Conservation (phyloP, 441 rosid genomes). For the Rhodomyrtus psidioides region DNA sequence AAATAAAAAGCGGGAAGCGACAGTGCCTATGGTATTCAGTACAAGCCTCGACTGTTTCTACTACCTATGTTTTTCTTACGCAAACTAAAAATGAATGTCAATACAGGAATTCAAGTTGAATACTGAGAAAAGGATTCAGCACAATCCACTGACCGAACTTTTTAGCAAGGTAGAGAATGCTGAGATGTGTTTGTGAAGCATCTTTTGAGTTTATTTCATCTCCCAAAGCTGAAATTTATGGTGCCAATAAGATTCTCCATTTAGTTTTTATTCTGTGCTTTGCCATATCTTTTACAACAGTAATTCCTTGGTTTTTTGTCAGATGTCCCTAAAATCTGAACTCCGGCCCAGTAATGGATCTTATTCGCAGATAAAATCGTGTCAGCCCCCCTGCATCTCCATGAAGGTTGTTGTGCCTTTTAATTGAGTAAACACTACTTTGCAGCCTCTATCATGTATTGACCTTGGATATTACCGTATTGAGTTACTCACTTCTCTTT, state of each 20-base stretch:
- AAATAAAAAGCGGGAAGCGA: slow-evolving; percentile 69
- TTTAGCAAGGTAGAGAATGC: slow-evolving; percentile 61
- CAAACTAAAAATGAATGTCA: not conserved
- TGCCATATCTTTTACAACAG: not conserved
- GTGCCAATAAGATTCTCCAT: not conserved
- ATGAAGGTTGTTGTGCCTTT: slow-evolving; percentile 39
- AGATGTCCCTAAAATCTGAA: slow-evolving; percentile 66
- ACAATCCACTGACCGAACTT: slow-evolving; percentile 66
- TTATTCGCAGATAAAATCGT: slow-evolving; percentile 21
- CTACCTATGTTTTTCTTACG: not conserved
- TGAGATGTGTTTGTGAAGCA: not conserved
- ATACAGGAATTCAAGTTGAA: slow-evolving; percentile 74
- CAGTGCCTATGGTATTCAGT: slow-evolving; percentile 64
- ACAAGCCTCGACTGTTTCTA: not conserved
- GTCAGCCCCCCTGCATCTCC: slow-evolving; percentile 22
- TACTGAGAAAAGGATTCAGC: slow-evolving; percentile 48
- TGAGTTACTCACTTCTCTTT: slow-evolving; percentile 30
- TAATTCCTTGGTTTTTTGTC: not conserved
- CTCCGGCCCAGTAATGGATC: slow-evolving; percentile 41
- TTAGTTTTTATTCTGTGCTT: not conserved
- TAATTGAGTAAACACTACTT: not conserved
- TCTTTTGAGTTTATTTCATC: not conserved
- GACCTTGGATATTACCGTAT: slow-evolving; percentile 9
- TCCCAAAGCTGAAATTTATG: not conserved
- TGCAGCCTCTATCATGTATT: not conserved